phyloP scores from a whole-genome alignment of 176 grass and related monocot genomes.

The Oryza glaberrima region DNA sequence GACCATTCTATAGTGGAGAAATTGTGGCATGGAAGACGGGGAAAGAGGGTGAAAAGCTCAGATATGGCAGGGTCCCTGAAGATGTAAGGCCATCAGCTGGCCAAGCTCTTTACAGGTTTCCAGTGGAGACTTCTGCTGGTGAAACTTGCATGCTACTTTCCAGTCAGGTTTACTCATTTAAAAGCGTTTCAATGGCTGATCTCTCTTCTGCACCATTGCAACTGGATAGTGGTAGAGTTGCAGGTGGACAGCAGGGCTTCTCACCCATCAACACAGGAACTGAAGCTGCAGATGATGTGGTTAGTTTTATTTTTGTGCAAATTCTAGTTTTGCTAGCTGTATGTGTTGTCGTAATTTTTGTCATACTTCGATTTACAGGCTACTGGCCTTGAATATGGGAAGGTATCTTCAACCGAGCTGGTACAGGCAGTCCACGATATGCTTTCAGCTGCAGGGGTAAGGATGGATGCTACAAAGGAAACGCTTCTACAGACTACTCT shows the following conservation, averaged over 20 bases:
- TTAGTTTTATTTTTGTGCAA: constrained; percentile 45
- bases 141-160: constrained; percentile 79
- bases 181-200: constrained; percentile 80
- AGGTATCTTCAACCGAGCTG: constrained; percentile 78
- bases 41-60: constrained; percentile 83
- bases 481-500: constrained; percentile 77
- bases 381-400: constrained; percentile 63
- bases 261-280: constrained; percentile 51
- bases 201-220: constrained; percentile 49
- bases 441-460: constrained; percentile 85
- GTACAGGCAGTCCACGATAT: constrained; percentile 95
- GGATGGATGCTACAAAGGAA: constrained; percentile 90
- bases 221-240: constrained; percentile 42
- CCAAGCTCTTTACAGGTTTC: constrained; percentile 87
- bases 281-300: constrained; percentile 46
- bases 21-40: constrained; percentile 92
- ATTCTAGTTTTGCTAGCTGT: constrained; percentile 17
- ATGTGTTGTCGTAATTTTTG: background rate
- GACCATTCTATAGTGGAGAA: constrained; percentile 93
- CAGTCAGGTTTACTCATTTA: constrained; percentile 89
- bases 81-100: constrained; percentile 88
- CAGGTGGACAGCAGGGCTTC: constrained; percentile 34
- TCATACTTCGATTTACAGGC: constrained; percentile 43
- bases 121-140: constrained; percentile 70
- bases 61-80: constrained; percentile 92